Evolutionary conservation across 768 basidiomycete genomes (phyloP).

Genomic region (Lyophyllum shimeji): DNA sequence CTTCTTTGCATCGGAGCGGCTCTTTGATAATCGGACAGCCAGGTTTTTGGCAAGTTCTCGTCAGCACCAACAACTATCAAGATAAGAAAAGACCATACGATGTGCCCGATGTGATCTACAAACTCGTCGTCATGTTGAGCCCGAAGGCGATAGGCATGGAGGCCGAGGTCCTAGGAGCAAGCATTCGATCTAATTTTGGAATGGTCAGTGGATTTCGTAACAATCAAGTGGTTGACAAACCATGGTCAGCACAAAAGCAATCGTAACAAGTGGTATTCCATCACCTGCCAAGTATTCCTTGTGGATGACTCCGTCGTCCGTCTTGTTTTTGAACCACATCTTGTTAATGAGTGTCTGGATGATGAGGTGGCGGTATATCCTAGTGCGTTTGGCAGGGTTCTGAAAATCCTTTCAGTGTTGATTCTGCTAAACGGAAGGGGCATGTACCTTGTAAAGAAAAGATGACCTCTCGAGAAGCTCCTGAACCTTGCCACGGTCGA

Average conservation of each 20-base stretch:
- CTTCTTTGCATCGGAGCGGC: not conserved
- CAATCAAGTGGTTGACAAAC: not conserved
- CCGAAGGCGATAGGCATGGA: too few species aligned
- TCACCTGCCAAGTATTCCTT: not conserved
- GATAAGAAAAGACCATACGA: not conserved
- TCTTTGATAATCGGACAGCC: not conserved
- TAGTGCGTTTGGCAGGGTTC: not conserved
- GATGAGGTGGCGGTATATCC: constrained; percentile 7
- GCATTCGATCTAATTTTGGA: not conserved
- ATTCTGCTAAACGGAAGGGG: not conserved
- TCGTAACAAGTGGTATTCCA: not conserved
- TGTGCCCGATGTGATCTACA: not conserved
- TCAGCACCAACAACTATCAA: not conserved
- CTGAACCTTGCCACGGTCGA: not conserved
- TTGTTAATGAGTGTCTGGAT: constrained; percentile 4
- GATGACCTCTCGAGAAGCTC: not conserved
- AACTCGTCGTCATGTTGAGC: too few species aligned
- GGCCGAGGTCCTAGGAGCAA: too few species aligned
- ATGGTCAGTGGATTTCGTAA: not conserved
- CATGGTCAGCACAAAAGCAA: not conserved
- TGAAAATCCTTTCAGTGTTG: not conserved
- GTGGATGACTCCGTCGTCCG: constrained; percentile 2
- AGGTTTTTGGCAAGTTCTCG: not conserved
- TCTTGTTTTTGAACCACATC: constrained; percentile 9
- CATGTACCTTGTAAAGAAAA: not conserved